Evolutionary conservation across 1,284 basidiomycete genomes (phyloP).

Genomic region (Leccinum pachyderme): DNA sequence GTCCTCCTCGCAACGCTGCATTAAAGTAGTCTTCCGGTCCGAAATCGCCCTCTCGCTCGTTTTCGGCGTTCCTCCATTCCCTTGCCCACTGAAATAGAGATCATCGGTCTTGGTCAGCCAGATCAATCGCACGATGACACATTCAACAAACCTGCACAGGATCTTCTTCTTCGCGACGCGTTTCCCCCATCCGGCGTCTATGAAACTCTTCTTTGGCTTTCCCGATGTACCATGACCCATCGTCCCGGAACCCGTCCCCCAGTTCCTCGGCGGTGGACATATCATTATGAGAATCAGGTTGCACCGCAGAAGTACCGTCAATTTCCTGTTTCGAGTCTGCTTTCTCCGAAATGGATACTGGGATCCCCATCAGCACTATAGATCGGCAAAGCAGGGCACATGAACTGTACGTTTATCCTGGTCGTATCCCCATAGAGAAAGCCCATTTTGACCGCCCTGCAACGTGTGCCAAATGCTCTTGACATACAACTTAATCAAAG

Average conservation of each 20-base stretch:
- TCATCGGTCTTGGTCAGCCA: slow-evolving; percentile 10
- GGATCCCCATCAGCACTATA: slow-evolving; percentile 9
- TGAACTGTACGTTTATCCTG: slow-evolving; percentile 42
- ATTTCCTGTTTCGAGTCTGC: slow-evolving; percentile 25
- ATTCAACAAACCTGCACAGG: slow-evolving; percentile 54
- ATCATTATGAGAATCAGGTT: slow-evolving; percentile 17
- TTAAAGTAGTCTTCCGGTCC: slow-evolving; percentile 82
- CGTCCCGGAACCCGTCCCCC: slow-evolving; percentile 41
- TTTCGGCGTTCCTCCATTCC: slow-evolving; percentile 66
- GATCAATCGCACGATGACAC: neutral
- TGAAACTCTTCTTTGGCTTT: slow-evolving; percentile 75
- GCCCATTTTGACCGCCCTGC: slow-evolving; percentile 62
- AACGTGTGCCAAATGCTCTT: slow-evolving; percentile 84
- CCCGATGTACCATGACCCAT: slow-evolving; percentile 74
- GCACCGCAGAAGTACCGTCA: slow-evolving; percentile 23
- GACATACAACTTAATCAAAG: slow-evolving; percentile 79
- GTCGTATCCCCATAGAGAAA: slow-evolving; percentile 58
- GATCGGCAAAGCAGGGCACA: neutral
- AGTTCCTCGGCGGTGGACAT: slow-evolving; percentile 19
- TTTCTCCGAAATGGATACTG: slow-evolving; percentile 29
- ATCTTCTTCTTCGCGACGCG: slow-evolving; percentile 55
- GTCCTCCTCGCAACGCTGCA: slow-evolving; percentile 54
- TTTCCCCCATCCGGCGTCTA: slow-evolving; percentile 46
- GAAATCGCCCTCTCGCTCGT: slow-evolving; percentile 69
- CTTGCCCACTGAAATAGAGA: slow-evolving; percentile 62